Conservation (phyloP, 371 early-diverging fungal genomes). For the Lichtheimia corymbifera region DNA sequence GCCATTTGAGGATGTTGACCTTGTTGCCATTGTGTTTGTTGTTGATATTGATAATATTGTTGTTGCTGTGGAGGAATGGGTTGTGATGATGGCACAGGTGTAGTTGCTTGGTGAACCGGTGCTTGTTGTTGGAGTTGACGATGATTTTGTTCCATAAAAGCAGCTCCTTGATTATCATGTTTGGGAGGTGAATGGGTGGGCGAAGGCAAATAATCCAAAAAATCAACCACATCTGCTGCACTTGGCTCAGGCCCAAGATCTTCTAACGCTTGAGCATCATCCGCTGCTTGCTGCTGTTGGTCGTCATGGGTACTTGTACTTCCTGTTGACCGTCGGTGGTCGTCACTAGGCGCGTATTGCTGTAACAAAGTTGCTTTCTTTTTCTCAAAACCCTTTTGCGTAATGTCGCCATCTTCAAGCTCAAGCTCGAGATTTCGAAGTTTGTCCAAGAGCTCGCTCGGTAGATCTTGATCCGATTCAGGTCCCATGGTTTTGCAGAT, state of each 20-base stretch:
- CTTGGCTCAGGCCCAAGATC: constrained; percentile 51
- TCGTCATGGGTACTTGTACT: neutral
- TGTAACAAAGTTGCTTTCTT: constrained; percentile 49
- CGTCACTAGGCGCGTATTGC: constrained; percentile 15
- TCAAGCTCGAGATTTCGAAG: constrained; percentile 60
- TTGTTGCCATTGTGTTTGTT: constrained; percentile 7
- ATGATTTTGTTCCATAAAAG: constrained; percentile 32
- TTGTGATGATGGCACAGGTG: constrained; percentile 12
- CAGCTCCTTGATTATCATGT: constrained; percentile 18
- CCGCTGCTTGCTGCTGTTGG: neutral
- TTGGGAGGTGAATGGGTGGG: constrained; percentile 47
- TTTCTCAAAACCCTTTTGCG: constrained; percentile 71
- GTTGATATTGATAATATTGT: constrained; percentile 9
- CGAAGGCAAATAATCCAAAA: constrained; percentile 50
- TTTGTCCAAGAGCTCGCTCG: constrained; percentile 49
- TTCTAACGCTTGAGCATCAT: constrained; percentile 5
- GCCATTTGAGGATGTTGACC: constrained; percentile 10
- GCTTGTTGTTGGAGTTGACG: constrained; percentile 16
- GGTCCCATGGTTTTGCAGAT: constrained; percentile 19
- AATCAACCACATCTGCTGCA: constrained; percentile 55
- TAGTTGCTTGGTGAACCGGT: constrained; percentile 5
- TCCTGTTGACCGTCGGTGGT: neutral
- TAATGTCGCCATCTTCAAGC: constrained; percentile 70
- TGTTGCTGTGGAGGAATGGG: constrained; percentile 12
- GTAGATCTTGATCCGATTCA: constrained; percentile 40